phyloP scores from a whole-genome alignment of 208 protist genomes.

The Trypanosoma lewisi region DNA sequence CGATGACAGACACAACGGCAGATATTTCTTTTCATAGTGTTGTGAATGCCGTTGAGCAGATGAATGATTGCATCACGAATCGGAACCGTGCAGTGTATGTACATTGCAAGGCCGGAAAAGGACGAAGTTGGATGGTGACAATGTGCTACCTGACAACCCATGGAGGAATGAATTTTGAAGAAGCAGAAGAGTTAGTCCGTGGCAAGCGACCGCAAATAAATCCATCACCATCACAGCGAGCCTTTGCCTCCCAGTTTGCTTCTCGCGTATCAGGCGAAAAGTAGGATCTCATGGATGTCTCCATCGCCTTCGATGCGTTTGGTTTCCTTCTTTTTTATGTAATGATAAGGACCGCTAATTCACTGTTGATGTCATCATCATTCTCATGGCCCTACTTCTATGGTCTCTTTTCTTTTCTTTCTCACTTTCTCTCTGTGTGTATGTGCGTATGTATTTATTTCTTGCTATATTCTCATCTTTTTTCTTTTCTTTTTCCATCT shows the following conservation, averaged over 20 bases:
- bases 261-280: slow-evolving; percentile 12
- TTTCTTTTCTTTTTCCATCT: slow-evolving; percentile 20
- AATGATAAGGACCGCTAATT: too few relatives aligned
- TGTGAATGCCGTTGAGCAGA: slow-evolving; percentile 46
- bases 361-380: slow-evolving; percentile 3
- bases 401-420: slow-evolving; percentile 10
- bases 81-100: slow-evolving; percentile 62
- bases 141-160: slow-evolving; percentile 86
- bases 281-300: slow-evolving; percentile 17
- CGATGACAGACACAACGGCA: slow-evolving; percentile 75
- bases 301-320: background rate
- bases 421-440: slow-evolving; percentile 1
- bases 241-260: slow-evolving; percentile 60
- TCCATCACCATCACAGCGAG: slow-evolving; percentile 55
- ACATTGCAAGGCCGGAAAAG: slow-evolving; percentile 91
- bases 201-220: slow-evolving; percentile 62
- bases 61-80: slow-evolving; percentile 47
- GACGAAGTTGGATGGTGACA: slow-evolving; percentile 84
- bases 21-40: slow-evolving; percentile 48
- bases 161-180: slow-evolving; percentile 54
- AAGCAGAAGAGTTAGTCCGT: slow-evolving; percentile 44
- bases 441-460: background rate
- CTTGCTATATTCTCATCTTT: slow-evolving; percentile 3
- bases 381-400: background rate
- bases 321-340: background rate